These are phyloP conservation scores for Capsicum baccatum DNA, from an alignment of 257 asterid genomes.

Conservation along the genomic window DNA sequence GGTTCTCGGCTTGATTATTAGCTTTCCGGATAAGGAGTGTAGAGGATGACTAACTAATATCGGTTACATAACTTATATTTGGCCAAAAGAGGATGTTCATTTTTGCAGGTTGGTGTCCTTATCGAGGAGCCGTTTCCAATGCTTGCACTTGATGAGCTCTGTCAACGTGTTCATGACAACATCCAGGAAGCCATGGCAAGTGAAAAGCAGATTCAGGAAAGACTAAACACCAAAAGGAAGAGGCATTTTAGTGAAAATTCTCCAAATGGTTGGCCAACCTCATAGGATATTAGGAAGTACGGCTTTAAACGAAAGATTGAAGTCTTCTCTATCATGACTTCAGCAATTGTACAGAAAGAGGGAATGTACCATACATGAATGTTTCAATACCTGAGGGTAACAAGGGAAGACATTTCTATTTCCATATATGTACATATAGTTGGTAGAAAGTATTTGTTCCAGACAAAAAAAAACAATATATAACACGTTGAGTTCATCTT, in stretches of 20 bases:
- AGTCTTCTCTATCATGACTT: not conserved
- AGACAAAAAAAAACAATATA: not conserved
- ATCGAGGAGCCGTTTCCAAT: constrained; percentile 96
- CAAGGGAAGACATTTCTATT: not conserved
- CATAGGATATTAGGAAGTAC: constrained; percentile 22
- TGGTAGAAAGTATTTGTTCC: not conserved
- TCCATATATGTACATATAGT: not conserved
- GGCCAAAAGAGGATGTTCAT: not conserved
- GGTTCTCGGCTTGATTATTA: not conserved
- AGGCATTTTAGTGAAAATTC: constrained; percentile 41
- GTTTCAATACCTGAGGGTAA: not conserved
- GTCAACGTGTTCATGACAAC: constrained; percentile 57
- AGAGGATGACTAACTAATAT: not conserved
- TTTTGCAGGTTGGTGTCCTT: constrained; percentile 87
- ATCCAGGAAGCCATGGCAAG: constrained; percentile 61
- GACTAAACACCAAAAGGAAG: constrained; percentile 50
- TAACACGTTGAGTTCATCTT: not conserved
- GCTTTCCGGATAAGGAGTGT: not conserved
- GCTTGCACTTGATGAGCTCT: constrained; percentile 93
- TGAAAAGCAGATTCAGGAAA: constrained; percentile 61
- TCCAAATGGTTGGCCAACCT: constrained; percentile 70
- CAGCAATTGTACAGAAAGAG: constrained; percentile 21
- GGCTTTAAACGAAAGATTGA: not conserved
- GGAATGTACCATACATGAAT: not conserved
- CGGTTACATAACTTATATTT: not conserved